Evolutionary conservation across 805 yeast species (phyloP).

Genomic region (Pichia occidentalis): DNA sequence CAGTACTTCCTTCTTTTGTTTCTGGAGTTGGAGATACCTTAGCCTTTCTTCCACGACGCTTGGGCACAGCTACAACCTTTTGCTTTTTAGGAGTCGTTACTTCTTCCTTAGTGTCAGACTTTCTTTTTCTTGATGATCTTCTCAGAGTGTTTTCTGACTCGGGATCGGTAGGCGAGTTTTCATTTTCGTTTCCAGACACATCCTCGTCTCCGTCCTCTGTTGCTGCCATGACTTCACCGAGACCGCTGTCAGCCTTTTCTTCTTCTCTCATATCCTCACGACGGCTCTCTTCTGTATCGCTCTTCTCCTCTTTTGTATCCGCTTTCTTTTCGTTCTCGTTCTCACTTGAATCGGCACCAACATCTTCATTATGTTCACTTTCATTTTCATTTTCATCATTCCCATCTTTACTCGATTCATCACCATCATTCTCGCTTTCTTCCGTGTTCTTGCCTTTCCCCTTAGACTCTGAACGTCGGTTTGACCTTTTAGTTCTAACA

Average conservation of each 20-base stretch:
- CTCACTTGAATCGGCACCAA: not conserved
- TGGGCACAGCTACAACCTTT: slow-evolving; percentile 3
- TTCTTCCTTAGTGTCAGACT: not conserved
- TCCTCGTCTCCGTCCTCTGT: not conserved
- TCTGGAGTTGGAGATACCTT: slow-evolving; percentile 1
- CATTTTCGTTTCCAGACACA: slow-evolving; percentile 11
- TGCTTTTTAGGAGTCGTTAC: not conserved
- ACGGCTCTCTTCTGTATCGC: slow-evolving; percentile 28
- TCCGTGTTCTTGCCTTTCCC: slow-evolving; percentile 6
- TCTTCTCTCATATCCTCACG: slow-evolving; percentile 27
- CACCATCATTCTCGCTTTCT: slow-evolving; percentile 4
- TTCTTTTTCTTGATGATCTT: slow-evolving; percentile 2
- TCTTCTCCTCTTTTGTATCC: not conserved
- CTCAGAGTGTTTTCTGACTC: too few relatives aligned
- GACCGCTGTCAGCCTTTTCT: slow-evolving; percentile 28
- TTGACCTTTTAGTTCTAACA: not conserved
- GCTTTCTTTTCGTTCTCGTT: not conserved
- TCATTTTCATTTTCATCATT: slow-evolving; percentile 7
- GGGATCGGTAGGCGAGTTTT: slow-evolving; percentile 3
- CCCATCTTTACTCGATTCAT: slow-evolving; percentile 3
- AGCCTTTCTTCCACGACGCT: slow-evolving; percentile 11
- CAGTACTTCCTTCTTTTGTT: not conserved
- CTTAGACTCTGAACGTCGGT: not conserved
- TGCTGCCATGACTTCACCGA: slow-evolving; percentile 24
- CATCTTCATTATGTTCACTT: slow-evolving; percentile 1